phyloP scores from a whole-genome alignment of 2,329 filamentous ascomycete species.

The Talaromyces amestolkiae region DNA sequence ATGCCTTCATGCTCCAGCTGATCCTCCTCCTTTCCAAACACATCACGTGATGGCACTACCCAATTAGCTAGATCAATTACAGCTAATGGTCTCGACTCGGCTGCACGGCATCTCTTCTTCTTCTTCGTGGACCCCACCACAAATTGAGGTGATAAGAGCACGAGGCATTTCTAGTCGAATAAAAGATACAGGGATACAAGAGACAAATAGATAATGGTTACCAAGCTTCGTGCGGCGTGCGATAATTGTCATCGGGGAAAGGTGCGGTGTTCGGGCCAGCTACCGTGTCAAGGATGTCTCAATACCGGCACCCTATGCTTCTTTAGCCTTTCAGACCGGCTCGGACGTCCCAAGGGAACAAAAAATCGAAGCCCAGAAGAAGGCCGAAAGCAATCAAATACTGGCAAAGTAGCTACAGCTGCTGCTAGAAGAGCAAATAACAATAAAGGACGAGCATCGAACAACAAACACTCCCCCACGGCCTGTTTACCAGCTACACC shows the following conservation, averaged over 20 bases:
- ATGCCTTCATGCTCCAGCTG: neutral
- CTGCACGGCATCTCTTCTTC: neutral
- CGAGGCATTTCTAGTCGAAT: neutral
- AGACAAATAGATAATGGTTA: neutral
- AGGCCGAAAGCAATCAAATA: neutral
- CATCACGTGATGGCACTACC: neutral
- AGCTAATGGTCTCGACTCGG: constrained; percentile 10
- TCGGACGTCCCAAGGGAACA: constrained; percentile 17
- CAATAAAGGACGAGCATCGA: neutral
- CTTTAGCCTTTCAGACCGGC: constrained; percentile 15
- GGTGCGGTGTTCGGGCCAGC: constrained; percentile 23
- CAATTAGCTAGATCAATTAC: constrained; percentile 13
- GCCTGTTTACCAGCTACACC: neutral
- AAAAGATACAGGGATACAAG: neutral
- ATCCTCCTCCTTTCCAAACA: neutral
- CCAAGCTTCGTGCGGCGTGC: constrained; percentile 15
- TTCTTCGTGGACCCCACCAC: neutral
- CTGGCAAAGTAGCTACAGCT: neutral
- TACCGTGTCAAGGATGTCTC: constrained; percentile 22
- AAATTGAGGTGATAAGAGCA: neutral
- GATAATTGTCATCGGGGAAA: constrained; percentile 17
- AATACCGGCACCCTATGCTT: constrained; percentile 12
- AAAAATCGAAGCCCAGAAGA: constrained; percentile 12
- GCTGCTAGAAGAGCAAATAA: neutral
- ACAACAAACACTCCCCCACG: neutral